phyloP scores from a whole-genome alignment of 345 rosid species.

The Citrus maxima region DNA sequence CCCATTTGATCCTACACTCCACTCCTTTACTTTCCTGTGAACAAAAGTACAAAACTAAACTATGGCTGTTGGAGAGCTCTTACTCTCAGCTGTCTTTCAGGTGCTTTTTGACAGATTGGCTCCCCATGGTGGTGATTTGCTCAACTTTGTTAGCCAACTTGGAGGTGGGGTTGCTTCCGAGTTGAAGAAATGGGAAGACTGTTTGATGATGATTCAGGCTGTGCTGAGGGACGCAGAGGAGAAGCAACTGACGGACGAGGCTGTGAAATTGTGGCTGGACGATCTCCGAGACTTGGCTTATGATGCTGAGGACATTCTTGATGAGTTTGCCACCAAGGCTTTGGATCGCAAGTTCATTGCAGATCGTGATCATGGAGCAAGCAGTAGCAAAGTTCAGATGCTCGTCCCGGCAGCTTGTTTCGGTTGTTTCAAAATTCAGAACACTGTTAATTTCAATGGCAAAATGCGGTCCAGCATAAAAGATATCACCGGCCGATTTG shows the following conservation, averaged over 20 bases:
- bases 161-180: too few species aligned
- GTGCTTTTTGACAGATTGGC: neutral
- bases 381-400: neutral
- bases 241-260: neutral
- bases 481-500: neutral
- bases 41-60: neutral
- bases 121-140: neutral
- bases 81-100: neutral
- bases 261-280: conserved; percentile 4
- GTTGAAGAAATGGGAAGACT: neutral
- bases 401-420: neutral
- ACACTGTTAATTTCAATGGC: neutral
- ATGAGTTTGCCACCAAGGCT: neutral
- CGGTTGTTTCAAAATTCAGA: neutral
- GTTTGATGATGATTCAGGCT: neutral
- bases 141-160: neutral
- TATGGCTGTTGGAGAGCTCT: neutral
- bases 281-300: conserved; percentile 2
- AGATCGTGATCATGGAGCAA: neutral
- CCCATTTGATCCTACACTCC: too few species aligned
- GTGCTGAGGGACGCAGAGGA: neutral
- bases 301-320: conserved; percentile 9
- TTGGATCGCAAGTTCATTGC: neutral
- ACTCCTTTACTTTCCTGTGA: too few species aligned
- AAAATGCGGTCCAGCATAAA: neutral